These are phyloP conservation scores for Gossypium arboreum DNA, from an alignment of 345 rosid species.

Conservation along the genomic window DNA sequence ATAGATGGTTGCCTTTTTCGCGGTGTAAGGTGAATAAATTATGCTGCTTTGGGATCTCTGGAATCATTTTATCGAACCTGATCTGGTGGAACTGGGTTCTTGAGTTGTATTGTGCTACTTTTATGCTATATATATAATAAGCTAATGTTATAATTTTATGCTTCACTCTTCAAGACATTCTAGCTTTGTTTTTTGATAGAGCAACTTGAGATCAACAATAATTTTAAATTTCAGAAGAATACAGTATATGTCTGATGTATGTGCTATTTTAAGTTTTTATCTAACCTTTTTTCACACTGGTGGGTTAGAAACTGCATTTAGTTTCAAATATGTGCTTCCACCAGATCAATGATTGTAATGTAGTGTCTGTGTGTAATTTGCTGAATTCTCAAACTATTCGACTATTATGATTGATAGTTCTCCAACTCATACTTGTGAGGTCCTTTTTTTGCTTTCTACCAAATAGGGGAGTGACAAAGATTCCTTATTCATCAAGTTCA, in stretches of 20 bases:
- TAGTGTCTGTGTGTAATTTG: not conserved
- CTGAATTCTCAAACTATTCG: not conserved
- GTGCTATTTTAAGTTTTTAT: not conserved
- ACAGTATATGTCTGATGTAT: not conserved
- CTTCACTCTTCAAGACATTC: slow-evolving; percentile 3
- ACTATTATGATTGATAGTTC: not conserved
- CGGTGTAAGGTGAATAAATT: slow-evolving; percentile 14
- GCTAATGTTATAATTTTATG: slow-evolving; percentile 1
- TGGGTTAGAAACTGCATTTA: not conserved
- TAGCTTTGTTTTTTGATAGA: not conserved
- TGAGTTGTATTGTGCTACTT: not conserved
- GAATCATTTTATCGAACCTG: slow-evolving; percentile 8
- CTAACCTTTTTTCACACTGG: not conserved
- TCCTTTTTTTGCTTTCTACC: slow-evolving; percentile 8
- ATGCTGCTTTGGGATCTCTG: slow-evolving; percentile 12
- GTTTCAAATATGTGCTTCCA: not conserved
- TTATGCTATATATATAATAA: not conserved
- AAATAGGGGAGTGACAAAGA: slow-evolving; percentile 55
- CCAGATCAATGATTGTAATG: not conserved
- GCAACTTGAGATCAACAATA: not conserved
- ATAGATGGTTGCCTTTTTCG: not conserved
- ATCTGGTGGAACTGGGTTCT: not conserved
- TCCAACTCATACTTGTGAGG: slow-evolving; percentile 7
- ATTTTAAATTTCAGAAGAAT: not conserved
- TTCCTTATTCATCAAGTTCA: slow-evolving; percentile 59